Evolutionary conservation across 2,329 filamentous ascomycete genomes (phyloP), one percentile per base, ranked within the genome.

Genomic region (Hypocreales sp.): DNA sequence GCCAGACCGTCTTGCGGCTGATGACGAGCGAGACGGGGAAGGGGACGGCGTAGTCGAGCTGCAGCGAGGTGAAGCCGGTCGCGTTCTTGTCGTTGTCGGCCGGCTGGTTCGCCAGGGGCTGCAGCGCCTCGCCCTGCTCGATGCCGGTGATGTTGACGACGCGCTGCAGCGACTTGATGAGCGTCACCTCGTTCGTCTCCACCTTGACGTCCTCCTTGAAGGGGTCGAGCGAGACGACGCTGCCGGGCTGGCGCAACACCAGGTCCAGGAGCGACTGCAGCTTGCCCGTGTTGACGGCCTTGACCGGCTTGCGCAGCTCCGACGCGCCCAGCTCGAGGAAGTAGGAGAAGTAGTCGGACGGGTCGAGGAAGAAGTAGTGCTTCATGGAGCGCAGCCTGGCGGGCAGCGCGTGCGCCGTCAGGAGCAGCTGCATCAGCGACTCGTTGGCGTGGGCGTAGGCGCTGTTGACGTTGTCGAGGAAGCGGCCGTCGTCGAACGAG

Each of bases 191-290:
- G 48, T 94, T 94, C 79, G 95, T 94, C 43, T 86, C 78, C 14
- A 98, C 83, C 52, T 92, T 92, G 51, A 98, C 82, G 46, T 98
- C 87, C 55, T 98, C 90, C 47, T 95, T 98, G 64, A 92, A 98
- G 0, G 87, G 84, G 47, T 98, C 90, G 31, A 92, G 69, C 1
- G 86, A 84, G 10, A 92, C 87, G 25, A 93, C 79, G 42, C 80
- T 94, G 22, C 90, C 90, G 2, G 90, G 84, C 44, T 98, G 90
- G n/a, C 90, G 82, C 26, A 98, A 66, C 1, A 94, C 87, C 15
- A 95, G 68, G 49, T 98, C 90, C n/a, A 98, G 70, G 16, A 98
- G 61, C 8, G 84, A 94, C 50, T 98, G 90, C 22, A 98, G 64
- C 51, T 98, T 98, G 50, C 75, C 75, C 30, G 81, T 80, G 45